phyloP scores from a whole-genome alignment of 208 protist species.

The Crithidia thermophila region DNA sequence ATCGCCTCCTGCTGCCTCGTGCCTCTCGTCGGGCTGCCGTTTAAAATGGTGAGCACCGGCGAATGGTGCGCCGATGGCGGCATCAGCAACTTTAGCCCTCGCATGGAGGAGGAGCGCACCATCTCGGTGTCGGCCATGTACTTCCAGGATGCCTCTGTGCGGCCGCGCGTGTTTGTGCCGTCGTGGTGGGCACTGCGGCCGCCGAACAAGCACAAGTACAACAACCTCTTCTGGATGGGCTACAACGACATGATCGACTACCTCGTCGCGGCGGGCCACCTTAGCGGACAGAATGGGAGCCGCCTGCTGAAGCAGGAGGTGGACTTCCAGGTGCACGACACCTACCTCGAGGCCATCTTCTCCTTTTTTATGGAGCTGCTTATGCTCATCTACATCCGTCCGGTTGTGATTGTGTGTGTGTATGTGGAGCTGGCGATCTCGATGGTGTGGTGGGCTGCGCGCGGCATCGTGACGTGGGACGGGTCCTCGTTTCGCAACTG shows the following conservation, averaged over 20 bases:
- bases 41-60: constrained; percentile 60
- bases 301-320: constrained; percentile 46
- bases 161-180: constrained; percentile 66
- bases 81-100: constrained; percentile 68
- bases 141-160: constrained; percentile 71
- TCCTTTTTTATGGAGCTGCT: constrained; percentile 46
- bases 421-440: constrained; percentile 64
- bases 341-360: constrained; percentile 34
- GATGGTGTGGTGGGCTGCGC: constrained; percentile 32
- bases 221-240: constrained; percentile 75
- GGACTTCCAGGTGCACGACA: constrained; percentile 41
- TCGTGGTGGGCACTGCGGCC: constrained; percentile 78
- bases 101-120: constrained; percentile 50
- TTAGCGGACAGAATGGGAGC: constrained; percentile 31
- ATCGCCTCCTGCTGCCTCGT: constrained; percentile 74
- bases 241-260: constrained; percentile 86
- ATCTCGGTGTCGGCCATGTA: constrained; percentile 86
- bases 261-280: constrained; percentile 45
- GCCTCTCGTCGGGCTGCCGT: constrained; percentile 72
- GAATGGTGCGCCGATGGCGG: constrained; percentile 79
- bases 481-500: constrained; percentile 25
- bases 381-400: constrained; percentile 60
- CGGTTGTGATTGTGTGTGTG: constrained; percentile 49
- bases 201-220: constrained; percentile 43
- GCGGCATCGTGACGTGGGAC: constrained; percentile 25